Percentiles rank a stretch among this genome's conserved stretches.
These are phyloP conservation scores for Penicillium rolfsii DNA, from an alignment of 2,329 filamentous ascomycete genomes.

Conservation along the genomic window DNA sequence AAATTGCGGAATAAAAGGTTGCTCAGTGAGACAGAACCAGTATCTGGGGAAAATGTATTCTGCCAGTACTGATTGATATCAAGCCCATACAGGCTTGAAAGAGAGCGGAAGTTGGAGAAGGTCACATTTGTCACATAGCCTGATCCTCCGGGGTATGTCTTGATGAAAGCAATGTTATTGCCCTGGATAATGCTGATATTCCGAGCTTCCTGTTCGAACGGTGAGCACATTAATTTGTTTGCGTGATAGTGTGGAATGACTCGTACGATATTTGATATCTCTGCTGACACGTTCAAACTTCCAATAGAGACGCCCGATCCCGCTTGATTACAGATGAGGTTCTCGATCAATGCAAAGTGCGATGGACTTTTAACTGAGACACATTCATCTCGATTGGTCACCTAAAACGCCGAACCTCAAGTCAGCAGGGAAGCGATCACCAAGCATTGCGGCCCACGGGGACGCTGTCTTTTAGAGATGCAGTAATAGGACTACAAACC, in stretches of 20 bases:
- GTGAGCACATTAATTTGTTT: background rate
- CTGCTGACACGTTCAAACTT: slow-evolving; percentile 37
- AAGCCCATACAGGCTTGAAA: slow-evolving; percentile 30
- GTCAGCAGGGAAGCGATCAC: background rate
- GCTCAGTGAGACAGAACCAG: slow-evolving; percentile 29
- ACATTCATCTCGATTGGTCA: slow-evolving; percentile 46
- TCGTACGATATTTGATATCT: slow-evolving; percentile 37
- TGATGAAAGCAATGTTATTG: slow-evolving; percentile 46
- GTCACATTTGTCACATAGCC: slow-evolving; percentile 43
- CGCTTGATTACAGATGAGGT: slow-evolving; percentile 43
- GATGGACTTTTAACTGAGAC: slow-evolving; percentile 45
- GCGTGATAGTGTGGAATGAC: background rate
- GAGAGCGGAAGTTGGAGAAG: slow-evolving; percentile 37
- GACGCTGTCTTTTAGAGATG: background rate
- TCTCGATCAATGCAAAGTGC: slow-evolving; percentile 40
- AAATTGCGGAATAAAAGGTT: slow-evolving; percentile 36
- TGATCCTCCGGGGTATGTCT: slow-evolving; percentile 45
- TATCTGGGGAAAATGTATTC: slow-evolving; percentile 29
- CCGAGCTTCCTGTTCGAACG: slow-evolving; percentile 29
- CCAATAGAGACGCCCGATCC: slow-evolving; percentile 46
- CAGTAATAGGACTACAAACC: slow-evolving; percentile 5
- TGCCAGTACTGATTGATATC: slow-evolving; percentile 35
- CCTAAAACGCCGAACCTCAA: slow-evolving; percentile 13
- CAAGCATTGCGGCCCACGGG: background rate
- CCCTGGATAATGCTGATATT: slow-evolving; percentile 46